Base-by-base conservation (phyloP, 2,329 filamentous ascomycete genomes). In the Fusarium chaquense region DNA sequence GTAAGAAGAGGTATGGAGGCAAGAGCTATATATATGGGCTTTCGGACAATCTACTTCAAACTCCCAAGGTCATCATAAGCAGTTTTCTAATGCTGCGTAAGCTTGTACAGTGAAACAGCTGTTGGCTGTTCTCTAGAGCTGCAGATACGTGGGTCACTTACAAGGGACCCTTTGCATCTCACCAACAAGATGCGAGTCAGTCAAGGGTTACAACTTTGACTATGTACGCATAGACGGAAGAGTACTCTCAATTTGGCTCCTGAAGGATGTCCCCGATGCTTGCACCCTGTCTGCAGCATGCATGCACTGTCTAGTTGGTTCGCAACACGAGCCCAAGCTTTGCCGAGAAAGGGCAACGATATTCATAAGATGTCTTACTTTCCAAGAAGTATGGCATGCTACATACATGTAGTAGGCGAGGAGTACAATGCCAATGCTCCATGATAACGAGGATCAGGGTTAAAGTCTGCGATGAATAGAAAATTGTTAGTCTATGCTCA, bases 181-280 rank as follows among this genome's bases (percentile, higher is more conserved):
- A 32, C 61, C 30, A 57, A 30, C 41, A 46, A n/a, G 18, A 57
- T 65, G 41, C 61, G 47, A 60, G 61, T 65, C 62, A 65, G 54
- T 16, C 41, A 44, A 61, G 36, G 36, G 26, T 22, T 54, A 43
- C 41, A 65, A 60, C 32, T 26, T 54, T 26, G 16, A 60, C 54
- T 54, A 49, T 54, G 53, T 18, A 60, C 20, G 53, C 20, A 24
- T 28, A 13, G 26, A 65, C 61, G 61, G 54, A 33, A 46, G 33
- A 49, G 20, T 8, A 22, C 44, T 16, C 62, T 65, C 54, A 20
- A 65, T 65, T 18, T 26, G 46, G 61, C 46, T 40, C 16, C 11
- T 60, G 36, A 36, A 26, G 47, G 53, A 52, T 60, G 36, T n/a
- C 7, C 10, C 22, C 26, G 33, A 32, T 47, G 18, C 35, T 47